Conservation (phyloP, 176 grass and related monocot genomes). For the Juncus effusus region DNA sequence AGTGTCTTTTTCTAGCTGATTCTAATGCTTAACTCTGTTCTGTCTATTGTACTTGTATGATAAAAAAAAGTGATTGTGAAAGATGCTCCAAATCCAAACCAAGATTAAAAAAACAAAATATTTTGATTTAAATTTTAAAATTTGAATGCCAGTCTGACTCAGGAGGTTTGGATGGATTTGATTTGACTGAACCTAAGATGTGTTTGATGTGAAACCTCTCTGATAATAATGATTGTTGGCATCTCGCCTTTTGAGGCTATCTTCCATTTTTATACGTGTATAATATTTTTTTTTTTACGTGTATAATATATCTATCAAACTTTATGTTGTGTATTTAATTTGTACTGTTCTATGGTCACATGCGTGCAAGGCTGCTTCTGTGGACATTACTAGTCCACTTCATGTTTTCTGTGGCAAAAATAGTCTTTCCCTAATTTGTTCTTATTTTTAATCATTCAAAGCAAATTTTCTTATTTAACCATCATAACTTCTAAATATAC, state of each 20-base stretch:
- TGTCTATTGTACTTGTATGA: conserved; percentile 31
- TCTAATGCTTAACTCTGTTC: conserved; percentile 2
- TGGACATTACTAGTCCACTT: background rate
- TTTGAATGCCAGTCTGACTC: background rate
- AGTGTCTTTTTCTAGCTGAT: conserved; percentile 18
- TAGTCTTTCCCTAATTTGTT: background rate
- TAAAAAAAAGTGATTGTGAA: conserved; percentile 1
- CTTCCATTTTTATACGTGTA: background rate
- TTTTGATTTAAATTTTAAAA: too few relatives aligned
- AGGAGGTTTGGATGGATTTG: conserved; percentile 23
- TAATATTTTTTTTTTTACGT: background rate
- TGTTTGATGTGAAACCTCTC: conserved; percentile 2
- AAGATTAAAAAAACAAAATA: too few relatives aligned
- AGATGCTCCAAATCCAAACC: too few relatives aligned
- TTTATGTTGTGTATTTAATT: background rate
- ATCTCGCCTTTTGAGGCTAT: conserved; percentile 5
- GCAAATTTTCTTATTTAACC: background rate
- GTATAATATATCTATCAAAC: background rate
- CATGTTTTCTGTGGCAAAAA: background rate
- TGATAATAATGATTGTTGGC: conserved; percentile 27
- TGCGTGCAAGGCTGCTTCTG: background rate
- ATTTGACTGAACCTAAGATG: conserved; percentile 38
- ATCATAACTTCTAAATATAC: conserved; percentile 15
- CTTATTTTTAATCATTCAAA: background rate
- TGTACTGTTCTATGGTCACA: background rate